Percentiles rank a stretch among this genome's conserved stretches.
phyloP scores from a whole-genome alignment of 306 rosid species.

The Ceratonia siliqua region DNA sequence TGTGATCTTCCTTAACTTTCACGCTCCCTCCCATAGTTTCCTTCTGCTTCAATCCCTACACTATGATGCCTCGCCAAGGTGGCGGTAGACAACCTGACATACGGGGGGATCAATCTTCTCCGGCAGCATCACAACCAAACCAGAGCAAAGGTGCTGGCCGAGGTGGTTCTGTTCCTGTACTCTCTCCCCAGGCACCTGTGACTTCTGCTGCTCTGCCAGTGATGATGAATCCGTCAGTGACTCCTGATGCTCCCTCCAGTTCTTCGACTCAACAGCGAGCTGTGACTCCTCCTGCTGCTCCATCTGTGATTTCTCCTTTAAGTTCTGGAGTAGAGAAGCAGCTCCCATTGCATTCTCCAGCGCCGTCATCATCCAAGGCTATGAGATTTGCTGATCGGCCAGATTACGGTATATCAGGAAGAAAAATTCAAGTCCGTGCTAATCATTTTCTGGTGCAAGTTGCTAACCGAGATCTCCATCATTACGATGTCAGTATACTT shows the following conservation, averaged over 20 bases:
- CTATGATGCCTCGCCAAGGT: constrained; percentile 33
- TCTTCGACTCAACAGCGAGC: background rate
- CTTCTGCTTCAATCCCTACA: background rate
- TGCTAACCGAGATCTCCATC: constrained; percentile 41
- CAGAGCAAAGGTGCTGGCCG: constrained; percentile 1
- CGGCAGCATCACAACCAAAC: background rate
- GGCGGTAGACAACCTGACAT: background rate
- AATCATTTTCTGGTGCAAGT: constrained; percentile 58
- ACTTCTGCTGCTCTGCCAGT: background rate
- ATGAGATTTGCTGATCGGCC: constrained; percentile 38
- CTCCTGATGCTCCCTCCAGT: background rate
- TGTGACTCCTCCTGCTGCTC: background rate
- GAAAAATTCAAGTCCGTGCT: constrained; percentile 33
- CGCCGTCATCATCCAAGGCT: constrained; percentile 51
- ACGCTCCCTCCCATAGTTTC: background rate
- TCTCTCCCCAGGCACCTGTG: background rate
- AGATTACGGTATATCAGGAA: constrained; percentile 37
- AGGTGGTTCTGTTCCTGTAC: background rate
- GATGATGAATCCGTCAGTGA: background rate
- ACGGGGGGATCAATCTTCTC: constrained; percentile 14
- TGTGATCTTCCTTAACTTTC: background rate
- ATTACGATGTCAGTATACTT: constrained; percentile 50
- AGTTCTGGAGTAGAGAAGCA: constrained; percentile 17
- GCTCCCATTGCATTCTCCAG: constrained; percentile 21
- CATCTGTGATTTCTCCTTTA: background rate